A percentile compares a stretch with the other conserved stretches of the same genome.
These are phyloP conservation scores for Beta macrorhiza DNA, from an alignment of 179 eudicot genomes.

Conservation along the genomic window DNA sequence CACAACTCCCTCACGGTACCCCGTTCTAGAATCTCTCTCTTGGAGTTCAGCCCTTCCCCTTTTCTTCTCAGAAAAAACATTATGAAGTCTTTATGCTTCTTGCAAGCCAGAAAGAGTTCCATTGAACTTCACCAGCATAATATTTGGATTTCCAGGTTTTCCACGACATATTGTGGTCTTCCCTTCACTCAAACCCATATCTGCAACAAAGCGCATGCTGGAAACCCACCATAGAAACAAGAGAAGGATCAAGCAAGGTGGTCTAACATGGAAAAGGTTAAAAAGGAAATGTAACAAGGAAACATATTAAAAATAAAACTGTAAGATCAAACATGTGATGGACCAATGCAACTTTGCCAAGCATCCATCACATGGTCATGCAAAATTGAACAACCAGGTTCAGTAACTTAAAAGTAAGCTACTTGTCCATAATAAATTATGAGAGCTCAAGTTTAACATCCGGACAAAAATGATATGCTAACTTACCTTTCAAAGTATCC, in stretches of 20 bases:
- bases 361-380: background rate
- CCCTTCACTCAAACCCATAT: slow-evolving; percentile 22
- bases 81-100: slow-evolving; percentile 34
- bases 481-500: slow-evolving; percentile 31
- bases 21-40: slow-evolving; percentile 11
- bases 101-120: slow-evolving; percentile 28
- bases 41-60: slow-evolving; percentile 26
- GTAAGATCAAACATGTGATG: background rate
- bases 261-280: background rate
- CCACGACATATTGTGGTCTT: slow-evolving; percentile 25
- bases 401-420: background rate
- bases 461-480: background rate
- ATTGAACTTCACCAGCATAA: slow-evolving; percentile 24
- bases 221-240: slow-evolving; percentile 21
- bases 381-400: background rate
- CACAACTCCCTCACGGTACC: background rate
- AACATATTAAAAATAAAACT: no score
- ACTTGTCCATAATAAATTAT: no score
- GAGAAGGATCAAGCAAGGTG: slow-evolving; percentile 24
- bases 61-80: slow-evolving; percentile 24
- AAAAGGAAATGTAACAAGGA: background rate
- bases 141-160: slow-evolving; percentile 25
- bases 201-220: slow-evolving; percentile 22
- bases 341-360: background rate
- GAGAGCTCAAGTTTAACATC: background rate